Evolutionary conservation across 495 filamentous ascomycete genomes (phyloP).

Genomic region (Penicillium coffeae): DNA sequence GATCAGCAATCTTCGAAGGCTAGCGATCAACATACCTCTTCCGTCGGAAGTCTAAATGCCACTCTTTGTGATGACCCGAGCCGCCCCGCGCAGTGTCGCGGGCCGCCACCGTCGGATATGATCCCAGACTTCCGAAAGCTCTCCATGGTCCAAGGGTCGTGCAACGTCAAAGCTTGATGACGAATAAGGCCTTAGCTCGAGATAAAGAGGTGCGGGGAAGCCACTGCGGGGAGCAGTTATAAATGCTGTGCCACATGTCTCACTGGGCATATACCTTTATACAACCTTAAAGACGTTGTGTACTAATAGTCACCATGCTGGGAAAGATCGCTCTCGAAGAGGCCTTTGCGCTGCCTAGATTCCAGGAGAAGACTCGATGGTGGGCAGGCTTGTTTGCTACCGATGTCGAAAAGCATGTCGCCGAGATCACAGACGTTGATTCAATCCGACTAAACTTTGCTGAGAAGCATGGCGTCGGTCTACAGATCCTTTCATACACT

Average conservation of each 20-base stretch:
- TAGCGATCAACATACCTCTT: too few relatives aligned
- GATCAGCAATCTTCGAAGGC: too few relatives aligned
- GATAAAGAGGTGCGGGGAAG: neutral
- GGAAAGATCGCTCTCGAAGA: constrained; percentile 52
- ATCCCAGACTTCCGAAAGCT: neutral
- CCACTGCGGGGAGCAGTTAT: neutral
- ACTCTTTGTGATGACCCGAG: too few relatives aligned
- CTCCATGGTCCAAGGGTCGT: neutral
- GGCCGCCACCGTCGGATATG: neutral
- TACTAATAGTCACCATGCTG: constrained; percentile 33
- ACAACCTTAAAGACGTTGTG: neutral
- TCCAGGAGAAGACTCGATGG: constrained; percentile 45
- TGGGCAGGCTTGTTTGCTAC: constrained; percentile 45
- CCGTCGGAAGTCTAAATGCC: too few relatives aligned
- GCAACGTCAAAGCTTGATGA: neutral
- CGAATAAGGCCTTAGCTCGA: neutral
- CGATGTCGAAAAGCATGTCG: constrained; percentile 37
- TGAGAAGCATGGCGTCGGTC: constrained; percentile 57
- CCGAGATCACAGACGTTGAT: constrained; percentile 49
- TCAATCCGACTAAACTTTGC: constrained; percentile 47
- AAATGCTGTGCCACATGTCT: neutral
- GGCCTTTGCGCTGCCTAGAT: constrained; percentile 47
- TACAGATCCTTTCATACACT: constrained; percentile 55
- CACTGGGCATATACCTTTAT: neutral
- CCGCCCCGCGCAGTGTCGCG: neutral